Percentiles rank a stretch among this genome's conserved stretches.
Conservation (phyloP, 345 rosid species). For the Xanthoceras sorbifolium region DNA sequence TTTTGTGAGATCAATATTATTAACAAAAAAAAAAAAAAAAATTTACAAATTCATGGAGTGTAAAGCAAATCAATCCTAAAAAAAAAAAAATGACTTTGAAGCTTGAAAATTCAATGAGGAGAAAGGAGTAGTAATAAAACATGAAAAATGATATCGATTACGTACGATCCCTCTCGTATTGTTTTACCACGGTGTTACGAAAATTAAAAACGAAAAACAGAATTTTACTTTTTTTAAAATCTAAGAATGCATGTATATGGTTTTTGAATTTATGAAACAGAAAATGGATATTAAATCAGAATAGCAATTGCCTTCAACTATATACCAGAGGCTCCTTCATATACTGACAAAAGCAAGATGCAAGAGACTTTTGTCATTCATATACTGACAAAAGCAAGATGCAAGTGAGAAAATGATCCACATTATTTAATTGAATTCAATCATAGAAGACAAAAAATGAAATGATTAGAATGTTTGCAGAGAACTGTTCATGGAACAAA, state of each 20-base stretch:
- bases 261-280: neutral
- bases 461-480: neutral
- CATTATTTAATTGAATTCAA: neutral
- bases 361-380: too few species aligned
- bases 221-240: neutral
- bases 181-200: neutral
- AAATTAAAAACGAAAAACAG: neutral
- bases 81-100: neutral
- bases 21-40: too few species aligned
- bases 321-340: neutral
- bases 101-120: neutral
- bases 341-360: too few species aligned
- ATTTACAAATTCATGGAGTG: neutral
- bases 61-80: constrained; percentile 6
- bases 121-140: neutral
- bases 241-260: neutral
- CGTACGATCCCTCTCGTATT: neutral
- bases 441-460: neutral
- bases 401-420: neutral
- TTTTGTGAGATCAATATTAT: neutral
- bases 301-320: neutral
- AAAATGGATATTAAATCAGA: neutral
- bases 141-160: neutral
- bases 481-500: constrained; percentile 5
- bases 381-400: neutral